Percentiles rank a stretch among this genome's conserved stretches.
phyloP scores from a whole-genome alignment of 1,139 yeast genomes.

The Hansenula sp. region DNA sequence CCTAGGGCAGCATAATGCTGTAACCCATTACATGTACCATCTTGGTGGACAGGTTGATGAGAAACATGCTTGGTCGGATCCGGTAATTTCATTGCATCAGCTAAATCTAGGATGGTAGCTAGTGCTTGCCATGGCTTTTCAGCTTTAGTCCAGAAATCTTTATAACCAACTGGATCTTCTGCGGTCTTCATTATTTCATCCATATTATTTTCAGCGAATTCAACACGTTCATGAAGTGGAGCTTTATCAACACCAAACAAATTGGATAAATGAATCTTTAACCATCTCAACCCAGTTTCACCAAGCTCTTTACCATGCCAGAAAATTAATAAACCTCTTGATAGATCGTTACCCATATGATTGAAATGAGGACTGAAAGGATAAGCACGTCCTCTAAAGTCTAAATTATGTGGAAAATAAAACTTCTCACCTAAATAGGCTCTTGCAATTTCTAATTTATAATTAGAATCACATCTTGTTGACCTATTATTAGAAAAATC shows the following conservation, averaged over 20 bases:
- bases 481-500: conserved; percentile 71
- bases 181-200: conserved; percentile 66
- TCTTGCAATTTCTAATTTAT: conserved; percentile 91
- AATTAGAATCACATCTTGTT: conserved; percentile 89
- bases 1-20: conserved; percentile 98
- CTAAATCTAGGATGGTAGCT: conserved; percentile 78
- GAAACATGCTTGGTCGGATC: conserved; percentile 77
- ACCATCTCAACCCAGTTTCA: conserved; percentile 73
- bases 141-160: conserved; percentile 80
- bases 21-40: conserved; percentile 95
- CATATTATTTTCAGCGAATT: conserved; percentile 67
- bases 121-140: conserved; percentile 97
- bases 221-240: conserved; percentile 69
- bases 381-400: conserved; percentile 94
- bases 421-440: conserved; percentile 87
- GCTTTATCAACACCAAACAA: conserved; percentile 85
- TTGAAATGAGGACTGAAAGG: conserved; percentile 80
- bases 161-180: conserved; percentile 55
- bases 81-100: conserved; percentile 62
- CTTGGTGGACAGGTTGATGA: conserved; percentile 92
- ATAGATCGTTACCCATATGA: conserved; percentile 89
- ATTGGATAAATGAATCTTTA: conserved; percentile 87
- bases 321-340: conserved; percentile 78
- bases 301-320: conserved; percentile 90
- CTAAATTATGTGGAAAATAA: conserved; percentile 91